Evolutionary conservation across 371 early-diverging fungal species (phyloP), one percentile per base, ranked within the genome.

Genomic region (Circinella umbellata): DNA sequence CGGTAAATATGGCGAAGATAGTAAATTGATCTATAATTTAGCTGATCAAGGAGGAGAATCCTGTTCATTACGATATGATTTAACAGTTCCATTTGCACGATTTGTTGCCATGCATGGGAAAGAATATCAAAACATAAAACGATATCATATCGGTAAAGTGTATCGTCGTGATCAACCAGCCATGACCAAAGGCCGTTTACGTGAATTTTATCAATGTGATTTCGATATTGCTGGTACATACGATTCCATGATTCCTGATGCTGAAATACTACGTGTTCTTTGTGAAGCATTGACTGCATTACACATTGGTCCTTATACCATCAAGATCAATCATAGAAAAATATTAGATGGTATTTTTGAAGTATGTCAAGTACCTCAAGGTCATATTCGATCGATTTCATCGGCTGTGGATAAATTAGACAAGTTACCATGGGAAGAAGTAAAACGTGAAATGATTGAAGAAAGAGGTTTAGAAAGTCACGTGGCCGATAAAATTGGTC

Each of bases 1-100:
- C n/a, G 98, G 99, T 71, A 99, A 99, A 82, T 99, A 99, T 76
- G 99, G 99, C 38, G 99, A 99, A 80, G 99, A 99, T 88, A 91
- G 93, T 78, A 99, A 99, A 85, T 88, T 99, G 68, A 99, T 99
- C 73, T 99, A 97, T 76, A 98, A 99, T 78, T 86, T 99, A 61
- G 92, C 94, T 73, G 99, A 99, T 80, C 99, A 99, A 78, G 99
- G 99, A 48, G 99, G 99, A 39, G 99, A 99, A 76, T 87, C 93
- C 79, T 98, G 97, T 73, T 95, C 99, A 4, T 86, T 99, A 38
- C 91, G 99, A 54, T 99, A 99, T 74, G 99, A 99, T 84, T 83
- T 99, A 72, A 99, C 99, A 1, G 99, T 99, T 18, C 99, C 99
- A 8, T 99, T 99, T 85, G 98, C 99, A n/a, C 91, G 99, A 61